Conservation (phyloP, 768 basidiomycete genomes). For the Leucosporidium creatinivorum region DNA sequence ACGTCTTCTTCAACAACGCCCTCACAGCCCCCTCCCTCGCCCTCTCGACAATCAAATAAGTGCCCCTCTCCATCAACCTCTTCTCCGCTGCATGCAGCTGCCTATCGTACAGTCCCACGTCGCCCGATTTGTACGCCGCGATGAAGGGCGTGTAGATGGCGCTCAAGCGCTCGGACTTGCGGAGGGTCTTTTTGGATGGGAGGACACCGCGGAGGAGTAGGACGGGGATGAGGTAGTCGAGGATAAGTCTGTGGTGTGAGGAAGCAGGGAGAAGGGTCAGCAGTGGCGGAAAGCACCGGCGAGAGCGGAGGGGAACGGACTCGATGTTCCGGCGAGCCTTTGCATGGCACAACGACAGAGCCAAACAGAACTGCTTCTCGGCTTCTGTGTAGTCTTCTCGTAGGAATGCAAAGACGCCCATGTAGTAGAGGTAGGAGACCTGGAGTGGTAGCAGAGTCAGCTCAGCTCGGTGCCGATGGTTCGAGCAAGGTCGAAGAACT, state of each 20-base stretch:
- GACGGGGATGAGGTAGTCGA: conserved; percentile 83
- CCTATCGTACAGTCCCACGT: conserved; percentile 70
- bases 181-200: conserved; percentile 63
- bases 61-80: conserved; percentile 72
- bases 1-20: conserved; percentile 58
- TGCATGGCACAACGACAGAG: conserved; percentile 4
- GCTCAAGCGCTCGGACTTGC: conserved; percentile 63
- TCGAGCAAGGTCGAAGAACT: background rate
- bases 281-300: background rate
- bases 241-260: conserved; percentile 60
- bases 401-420: conserved; percentile 88
- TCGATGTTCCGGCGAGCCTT: conserved; percentile 81
- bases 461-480: no score
- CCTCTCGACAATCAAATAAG: conserved; percentile 79
- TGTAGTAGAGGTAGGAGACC: conserved; percentile 90
- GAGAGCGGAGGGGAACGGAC: conserved; percentile 47
- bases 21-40: conserved; percentile 80
- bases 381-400: conserved; percentile 86
- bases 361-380: conserved; percentile 11
- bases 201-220: conserved; percentile 80
- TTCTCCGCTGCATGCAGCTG: conserved; percentile 62
- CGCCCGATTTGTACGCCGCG: conserved; percentile 64
- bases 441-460: conserved; percentile 38
- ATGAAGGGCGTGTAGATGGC: conserved; percentile 76
- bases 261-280: background rate